Evolutionary conservation across 306 rosid genomes (phyloP).

Genomic region (Quercus suber): DNA sequence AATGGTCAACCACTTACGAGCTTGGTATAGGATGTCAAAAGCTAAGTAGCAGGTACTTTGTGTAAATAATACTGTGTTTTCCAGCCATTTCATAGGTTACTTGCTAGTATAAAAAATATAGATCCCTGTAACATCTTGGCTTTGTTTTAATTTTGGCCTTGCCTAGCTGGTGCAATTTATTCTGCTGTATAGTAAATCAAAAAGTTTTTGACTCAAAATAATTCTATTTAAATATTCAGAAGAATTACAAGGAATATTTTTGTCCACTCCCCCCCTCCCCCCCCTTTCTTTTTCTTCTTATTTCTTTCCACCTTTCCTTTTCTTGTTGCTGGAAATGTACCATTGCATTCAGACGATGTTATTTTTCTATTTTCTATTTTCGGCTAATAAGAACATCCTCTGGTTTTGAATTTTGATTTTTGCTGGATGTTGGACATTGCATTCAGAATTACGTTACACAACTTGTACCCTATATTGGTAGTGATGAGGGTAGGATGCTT

Average conservation of each 20-base stretch:
- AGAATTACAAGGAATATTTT: not conserved
- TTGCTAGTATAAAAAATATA: conserved; percentile 26
- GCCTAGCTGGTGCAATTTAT: conserved; percentile 29
- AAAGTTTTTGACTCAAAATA: conserved; percentile 18
- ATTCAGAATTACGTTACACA: not conserved
- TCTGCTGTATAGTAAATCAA: conserved; percentile 52
- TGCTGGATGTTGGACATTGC: not conserved
- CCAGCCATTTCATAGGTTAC: conserved; percentile 23
- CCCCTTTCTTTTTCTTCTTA: not conserved
- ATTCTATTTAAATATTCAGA: conserved; percentile 28
- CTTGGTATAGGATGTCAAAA: conserved; percentile 22
- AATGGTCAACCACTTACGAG: conserved; percentile 32
- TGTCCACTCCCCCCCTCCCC: not conserved
- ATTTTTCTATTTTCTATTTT: too few relatives aligned
- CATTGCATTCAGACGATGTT: not conserved
- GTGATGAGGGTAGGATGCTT: not conserved
- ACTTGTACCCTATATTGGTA: not conserved
- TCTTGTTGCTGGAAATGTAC: not conserved
- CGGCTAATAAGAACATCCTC: too few relatives aligned
- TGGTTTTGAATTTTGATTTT: not conserved
- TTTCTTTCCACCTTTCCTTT: too few relatives aligned
- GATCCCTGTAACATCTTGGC: conserved; percentile 36
- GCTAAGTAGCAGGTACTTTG: conserved; percentile 36
- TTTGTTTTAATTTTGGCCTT: not conserved
- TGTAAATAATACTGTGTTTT: conserved; percentile 53